These are phyloP conservation scores for Pleurotus djamor DNA, from an alignment of 768 basidiomycete species.

Conservation along the genomic window DNA sequence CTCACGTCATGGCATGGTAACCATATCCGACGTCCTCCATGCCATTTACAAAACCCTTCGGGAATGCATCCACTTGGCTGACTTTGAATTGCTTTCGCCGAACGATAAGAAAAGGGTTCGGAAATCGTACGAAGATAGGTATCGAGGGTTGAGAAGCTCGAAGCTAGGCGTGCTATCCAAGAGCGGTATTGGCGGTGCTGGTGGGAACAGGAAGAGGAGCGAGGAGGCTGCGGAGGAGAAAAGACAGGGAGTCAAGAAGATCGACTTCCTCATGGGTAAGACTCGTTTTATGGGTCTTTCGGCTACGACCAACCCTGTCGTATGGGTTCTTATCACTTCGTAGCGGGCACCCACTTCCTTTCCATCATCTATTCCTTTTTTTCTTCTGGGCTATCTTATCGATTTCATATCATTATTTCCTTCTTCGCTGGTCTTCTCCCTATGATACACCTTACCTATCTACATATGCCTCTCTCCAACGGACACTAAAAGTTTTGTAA, in stretches of 20 bases:
- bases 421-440: no score
- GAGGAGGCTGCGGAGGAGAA: constrained; percentile 28
- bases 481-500: no score
- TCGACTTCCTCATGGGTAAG: constrained; percentile 49
- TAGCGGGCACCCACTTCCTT: not conserved
- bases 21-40: constrained; percentile 37
- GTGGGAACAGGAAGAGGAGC: no score
- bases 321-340: constrained; percentile 1
- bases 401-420: not conserved
- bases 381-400: not conserved
- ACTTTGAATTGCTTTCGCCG: constrained; percentile 32
- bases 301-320: constrained; percentile 18
- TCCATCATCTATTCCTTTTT: not conserved
- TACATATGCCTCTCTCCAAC: no score
- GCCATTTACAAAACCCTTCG: constrained; percentile 43
- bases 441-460: no score
- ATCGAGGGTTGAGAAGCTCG: constrained; percentile 25
- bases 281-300: constrained; percentile 36
- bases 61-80: constrained; percentile 29
- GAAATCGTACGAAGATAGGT: constrained; percentile 41
- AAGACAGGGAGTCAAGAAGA: constrained; percentile 37
- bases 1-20: constrained; percentile 13
- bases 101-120: constrained; percentile 32
- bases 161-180: constrained; percentile 3
- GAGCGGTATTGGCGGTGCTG: no score